These are phyloP conservation scores for Candida insectalens DNA, from an alignment of 805 yeast genomes.

Conservation along the genomic window DNA sequence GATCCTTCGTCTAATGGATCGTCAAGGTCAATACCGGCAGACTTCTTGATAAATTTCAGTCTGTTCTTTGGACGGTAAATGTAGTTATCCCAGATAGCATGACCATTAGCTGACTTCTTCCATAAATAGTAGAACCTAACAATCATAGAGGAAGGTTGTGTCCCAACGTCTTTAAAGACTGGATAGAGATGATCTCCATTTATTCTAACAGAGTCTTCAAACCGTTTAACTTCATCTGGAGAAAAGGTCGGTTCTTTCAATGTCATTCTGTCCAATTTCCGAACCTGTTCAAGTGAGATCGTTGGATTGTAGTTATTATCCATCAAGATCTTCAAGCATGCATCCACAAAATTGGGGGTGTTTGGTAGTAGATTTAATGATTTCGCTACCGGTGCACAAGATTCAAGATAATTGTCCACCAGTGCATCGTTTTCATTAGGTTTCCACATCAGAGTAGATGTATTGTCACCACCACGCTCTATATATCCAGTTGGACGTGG, in stretches of 20 bases:
- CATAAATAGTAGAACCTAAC: slow-evolving; percentile 85
- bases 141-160: slow-evolving; percentile 67
- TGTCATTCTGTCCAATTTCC: slow-evolving; percentile 40
- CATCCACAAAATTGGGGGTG: slow-evolving; percentile 80
- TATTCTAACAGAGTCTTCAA: slow-evolving; percentile 65
- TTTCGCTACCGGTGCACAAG: slow-evolving; percentile 49
- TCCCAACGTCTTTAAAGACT: slow-evolving; percentile 58
- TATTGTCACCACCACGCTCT: slow-evolving; percentile 72
- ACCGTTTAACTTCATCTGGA: slow-evolving; percentile 49
- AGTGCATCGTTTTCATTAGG: slow-evolving; percentile 17
- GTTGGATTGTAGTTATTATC: slow-evolving; percentile 39
- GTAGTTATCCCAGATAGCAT: slow-evolving; percentile 70
- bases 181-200: slow-evolving; percentile 75
- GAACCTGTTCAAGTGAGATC: slow-evolving; percentile 36
- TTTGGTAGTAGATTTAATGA: slow-evolving; percentile 43
- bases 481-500: slow-evolving; percentile 72
- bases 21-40: slow-evolving; percentile 32
- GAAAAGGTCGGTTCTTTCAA: slow-evolving; percentile 74
- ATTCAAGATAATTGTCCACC: slow-evolving; percentile 41
- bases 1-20: slow-evolving; percentile 65
- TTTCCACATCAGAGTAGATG: slow-evolving; percentile 60
- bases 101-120: slow-evolving; percentile 80
- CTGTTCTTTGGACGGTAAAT: slow-evolving; percentile 62
- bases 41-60: slow-evolving; percentile 29
- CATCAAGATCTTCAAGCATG: slow-evolving; percentile 47